These are phyloP conservation scores for Quercus lobata DNA, from an alignment of 331 rosid genomes.

Conservation along the genomic window DNA sequence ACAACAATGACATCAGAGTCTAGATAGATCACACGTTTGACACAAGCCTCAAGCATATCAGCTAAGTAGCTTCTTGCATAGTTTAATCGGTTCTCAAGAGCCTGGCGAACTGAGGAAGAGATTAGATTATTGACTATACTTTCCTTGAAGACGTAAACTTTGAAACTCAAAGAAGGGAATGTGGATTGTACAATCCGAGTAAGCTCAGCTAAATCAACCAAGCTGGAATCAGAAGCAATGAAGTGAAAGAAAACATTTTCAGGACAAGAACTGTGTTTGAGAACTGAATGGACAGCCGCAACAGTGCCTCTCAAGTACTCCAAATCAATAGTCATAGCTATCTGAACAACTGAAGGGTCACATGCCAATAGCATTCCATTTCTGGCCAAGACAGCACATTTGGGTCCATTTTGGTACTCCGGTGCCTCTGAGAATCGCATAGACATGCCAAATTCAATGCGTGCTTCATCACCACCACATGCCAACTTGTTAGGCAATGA, in stretches of 20 bases:
- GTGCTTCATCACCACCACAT: slow-evolving; percentile 5
- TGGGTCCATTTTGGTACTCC: slow-evolving; percentile 48
- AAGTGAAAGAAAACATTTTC: slow-evolving; percentile 66
- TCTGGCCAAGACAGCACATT: slow-evolving; percentile 29
- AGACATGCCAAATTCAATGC: slow-evolving; percentile 14
- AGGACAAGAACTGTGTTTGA: slow-evolving; percentile 73
- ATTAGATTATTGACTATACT: slow-evolving; percentile 50
- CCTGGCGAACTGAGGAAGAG: slow-evolving; percentile 73
- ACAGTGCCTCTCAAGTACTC: slow-evolving; percentile 66
- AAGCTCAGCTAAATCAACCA: slow-evolving; percentile 26
- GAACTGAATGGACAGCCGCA: slow-evolving; percentile 70
- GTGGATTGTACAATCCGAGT: slow-evolving; percentile 32
- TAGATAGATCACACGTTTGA: slow-evolving; percentile 67
- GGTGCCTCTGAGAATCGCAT: slow-evolving; percentile 58
- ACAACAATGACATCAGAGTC: slow-evolving; percentile 88
- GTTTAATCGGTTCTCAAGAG: slow-evolving; percentile 79
- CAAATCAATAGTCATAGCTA: slow-evolving; percentile 70
- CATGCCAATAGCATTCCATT: slow-evolving; percentile 16
- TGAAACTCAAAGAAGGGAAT: slow-evolving; percentile 65
- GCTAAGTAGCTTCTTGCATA: slow-evolving; percentile 89
- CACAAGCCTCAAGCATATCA: slow-evolving; percentile 63
- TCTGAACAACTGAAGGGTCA: slow-evolving; percentile 55
- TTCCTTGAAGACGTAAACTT: slow-evolving; percentile 53
- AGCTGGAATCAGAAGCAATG: slow-evolving; percentile 63
- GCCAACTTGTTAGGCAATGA: slow-evolving; percentile 28